Percentiles rank a stretch among this genome's conserved stretches.
Conservation (phyloP, 129 eudicot species). For the Calendula officinalis region DNA sequence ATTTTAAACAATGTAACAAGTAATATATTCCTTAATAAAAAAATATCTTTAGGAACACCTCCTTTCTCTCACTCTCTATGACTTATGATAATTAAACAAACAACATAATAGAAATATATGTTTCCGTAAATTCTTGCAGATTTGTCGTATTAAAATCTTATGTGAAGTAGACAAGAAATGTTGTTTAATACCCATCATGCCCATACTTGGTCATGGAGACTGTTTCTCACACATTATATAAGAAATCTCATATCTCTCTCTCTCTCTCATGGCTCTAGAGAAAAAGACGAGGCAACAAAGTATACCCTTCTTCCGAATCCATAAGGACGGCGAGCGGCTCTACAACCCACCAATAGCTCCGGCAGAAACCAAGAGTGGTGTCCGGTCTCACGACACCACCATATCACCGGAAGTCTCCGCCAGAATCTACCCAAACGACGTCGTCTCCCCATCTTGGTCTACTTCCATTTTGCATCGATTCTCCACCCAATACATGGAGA, state of each 20-base stretch:
- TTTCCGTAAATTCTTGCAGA: not conserved
- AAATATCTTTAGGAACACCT: no score
- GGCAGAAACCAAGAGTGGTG: constrained; percentile 2
- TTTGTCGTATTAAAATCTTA: constrained; percentile 2
- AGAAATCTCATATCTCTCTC: not conserved
- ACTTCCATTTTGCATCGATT: constrained; percentile 57
- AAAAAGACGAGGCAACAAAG: constrained; percentile 2
- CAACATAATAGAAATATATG: not conserved
- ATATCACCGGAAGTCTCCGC: constrained; percentile 31
- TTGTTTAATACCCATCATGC: not conserved
- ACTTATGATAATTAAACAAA: constrained; percentile 1
- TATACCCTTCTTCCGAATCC: constrained; percentile 31
- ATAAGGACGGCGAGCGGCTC: constrained; percentile 52
- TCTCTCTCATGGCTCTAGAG: constrained; percentile 12
- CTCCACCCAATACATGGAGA: constrained; percentile 30
- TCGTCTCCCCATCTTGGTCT: constrained; percentile 43
- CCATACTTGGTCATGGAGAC: not conserved
- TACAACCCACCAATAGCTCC: constrained; percentile 14
- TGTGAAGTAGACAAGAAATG: not conserved
- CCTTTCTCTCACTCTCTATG: no score
- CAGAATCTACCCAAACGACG: constrained; percentile 5
- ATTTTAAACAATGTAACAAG: no score
- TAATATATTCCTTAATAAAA: no score
- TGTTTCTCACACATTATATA: not conserved
- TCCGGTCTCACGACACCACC: constrained; percentile 26